Percentiles rank a stretch among this genome's conserved stretches.
phyloP scores from a whole-genome alignment of 306 rosid genomes.

The Medicago lupulina region DNA sequence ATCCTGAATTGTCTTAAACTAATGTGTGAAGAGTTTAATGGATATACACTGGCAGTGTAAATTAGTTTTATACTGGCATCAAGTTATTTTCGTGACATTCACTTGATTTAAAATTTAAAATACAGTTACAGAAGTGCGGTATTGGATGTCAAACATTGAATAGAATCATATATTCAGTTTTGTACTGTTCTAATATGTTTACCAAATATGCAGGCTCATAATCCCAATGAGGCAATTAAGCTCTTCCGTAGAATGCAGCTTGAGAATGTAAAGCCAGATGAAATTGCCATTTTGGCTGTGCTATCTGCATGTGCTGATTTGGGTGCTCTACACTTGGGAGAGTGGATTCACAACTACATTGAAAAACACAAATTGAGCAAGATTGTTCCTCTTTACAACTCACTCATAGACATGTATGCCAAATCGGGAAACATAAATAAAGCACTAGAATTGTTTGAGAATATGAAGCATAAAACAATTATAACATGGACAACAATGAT shows the following conservation, averaged over 20 bases:
- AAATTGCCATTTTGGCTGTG: slow-evolving; percentile 58
- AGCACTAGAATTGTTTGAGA: slow-evolving; percentile 45
- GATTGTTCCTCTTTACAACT: slow-evolving; percentile 56
- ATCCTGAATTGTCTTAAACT: not conserved
- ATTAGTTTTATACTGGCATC: not conserved
- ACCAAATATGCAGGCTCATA: slow-evolving; percentile 38
- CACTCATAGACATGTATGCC: slow-evolving; percentile 78
- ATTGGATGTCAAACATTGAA: not conserved
- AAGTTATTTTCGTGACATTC: not conserved
- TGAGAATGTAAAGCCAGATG: slow-evolving; percentile 66
- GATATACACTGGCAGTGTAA: not conserved
- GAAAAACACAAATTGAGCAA: slow-evolving; percentile 48
- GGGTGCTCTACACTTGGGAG: slow-evolving; percentile 74
- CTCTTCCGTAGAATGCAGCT: slow-evolving; percentile 65
- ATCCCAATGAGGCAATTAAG: slow-evolving; percentile 59
- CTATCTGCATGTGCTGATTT: slow-evolving; percentile 77
- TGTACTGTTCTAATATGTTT: slow-evolving; percentile 7
- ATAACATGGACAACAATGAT: slow-evolving; percentile 77
- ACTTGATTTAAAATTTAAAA: too few relatives aligned
- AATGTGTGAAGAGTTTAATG: not conserved
- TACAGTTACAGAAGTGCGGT: not conserved
- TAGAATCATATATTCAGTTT: not conserved
- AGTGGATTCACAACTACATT: slow-evolving; percentile 68
- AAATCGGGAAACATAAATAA: slow-evolving; percentile 64
- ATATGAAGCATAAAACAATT: slow-evolving; percentile 54